A percentile compares a stretch with the other conserved stretches of the same genome.
phyloP scores from a whole-genome alignment of 257 asterid genomes.

The Ballota nigra region DNA sequence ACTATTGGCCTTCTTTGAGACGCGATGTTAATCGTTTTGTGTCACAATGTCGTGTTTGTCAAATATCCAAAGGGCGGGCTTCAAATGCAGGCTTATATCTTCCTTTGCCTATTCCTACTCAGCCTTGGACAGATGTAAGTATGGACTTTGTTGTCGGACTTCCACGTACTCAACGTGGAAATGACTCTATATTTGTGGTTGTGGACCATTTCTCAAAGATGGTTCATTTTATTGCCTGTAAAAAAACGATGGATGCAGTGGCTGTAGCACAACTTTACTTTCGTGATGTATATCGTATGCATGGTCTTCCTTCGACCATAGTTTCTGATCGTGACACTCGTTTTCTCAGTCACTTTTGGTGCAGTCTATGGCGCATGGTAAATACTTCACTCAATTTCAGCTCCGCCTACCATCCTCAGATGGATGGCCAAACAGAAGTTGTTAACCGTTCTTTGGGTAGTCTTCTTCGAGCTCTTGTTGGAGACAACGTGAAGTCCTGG shows the following conservation, averaged over 20 bases:
- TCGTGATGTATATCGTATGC: background rate
- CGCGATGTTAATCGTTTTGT: background rate
- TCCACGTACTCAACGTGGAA: background rate
- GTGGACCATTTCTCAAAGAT: background rate
- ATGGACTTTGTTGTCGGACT: background rate
- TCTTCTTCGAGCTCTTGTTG: background rate
- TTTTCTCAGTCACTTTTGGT: background rate
- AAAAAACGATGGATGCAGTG: background rate
- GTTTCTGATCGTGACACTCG: background rate
- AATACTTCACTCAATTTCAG: background rate
- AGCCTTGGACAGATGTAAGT: background rate
- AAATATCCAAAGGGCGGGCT: background rate
- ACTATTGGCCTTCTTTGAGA: background rate
- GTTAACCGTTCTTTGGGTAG: background rate
- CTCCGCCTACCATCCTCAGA: background rate
- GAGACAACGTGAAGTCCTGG: background rate
- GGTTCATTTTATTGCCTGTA: background rate
- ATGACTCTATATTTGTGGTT: background rate
- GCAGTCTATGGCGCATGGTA: background rate
- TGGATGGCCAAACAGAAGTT: background rate
- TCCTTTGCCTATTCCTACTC: background rate
- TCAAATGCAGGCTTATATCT: background rate
- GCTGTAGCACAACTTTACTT: background rate
- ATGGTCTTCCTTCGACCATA: background rate
- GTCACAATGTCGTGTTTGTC: background rate